Percentiles rank a stretch among this genome's conserved stretches.
Evolutionary conservation across 2,329 filamentous ascomycete species (phyloP).

Genomic region (Nemania diffusa): DNA sequence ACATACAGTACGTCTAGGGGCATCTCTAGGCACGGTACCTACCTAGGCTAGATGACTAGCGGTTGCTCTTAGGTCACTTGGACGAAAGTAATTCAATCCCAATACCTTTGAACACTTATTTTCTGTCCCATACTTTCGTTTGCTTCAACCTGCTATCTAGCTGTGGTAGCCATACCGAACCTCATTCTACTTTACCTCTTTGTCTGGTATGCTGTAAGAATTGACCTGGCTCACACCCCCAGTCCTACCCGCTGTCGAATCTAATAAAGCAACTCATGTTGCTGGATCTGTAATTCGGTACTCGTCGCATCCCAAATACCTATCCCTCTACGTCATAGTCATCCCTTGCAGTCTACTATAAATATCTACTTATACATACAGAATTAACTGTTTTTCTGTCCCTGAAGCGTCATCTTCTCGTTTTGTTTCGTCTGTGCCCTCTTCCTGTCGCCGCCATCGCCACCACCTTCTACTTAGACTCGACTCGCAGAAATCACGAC

Average conservation of each 20-base stretch:
- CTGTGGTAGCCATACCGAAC: neutral
- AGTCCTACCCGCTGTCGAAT: conserved; percentile 10
- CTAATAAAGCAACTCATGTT: conserved; percentile 1
- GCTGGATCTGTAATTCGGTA: conserved; percentile 6
- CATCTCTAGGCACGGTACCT: neutral
- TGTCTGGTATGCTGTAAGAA: conserved; percentile 24
- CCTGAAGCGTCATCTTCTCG: conserved; percentile 1
- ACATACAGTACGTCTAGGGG: no score
- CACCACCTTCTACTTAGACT: neutral
- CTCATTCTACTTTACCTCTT: neutral
- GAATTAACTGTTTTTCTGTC: conserved; percentile 16
- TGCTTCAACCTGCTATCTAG: neutral
- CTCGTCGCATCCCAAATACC: neutral
- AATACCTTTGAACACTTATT: neutral
- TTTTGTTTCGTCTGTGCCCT: neutral
- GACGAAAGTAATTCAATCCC: neutral
- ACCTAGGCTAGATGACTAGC: neutral
- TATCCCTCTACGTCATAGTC: conserved; percentile 26
- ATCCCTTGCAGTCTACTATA: conserved; percentile 1
- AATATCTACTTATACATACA: neutral
- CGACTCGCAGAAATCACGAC: conserved; percentile 7
- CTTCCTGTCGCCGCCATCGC: neutral
- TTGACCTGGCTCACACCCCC: conserved; percentile 11
- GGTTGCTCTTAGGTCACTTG: no score
- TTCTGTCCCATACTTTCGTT: neutral